These are phyloP conservation scores for Plasmodium gallinaceum DNA, from an alignment of 169 alveolate genomes.

Conservation along the genomic window DNA sequence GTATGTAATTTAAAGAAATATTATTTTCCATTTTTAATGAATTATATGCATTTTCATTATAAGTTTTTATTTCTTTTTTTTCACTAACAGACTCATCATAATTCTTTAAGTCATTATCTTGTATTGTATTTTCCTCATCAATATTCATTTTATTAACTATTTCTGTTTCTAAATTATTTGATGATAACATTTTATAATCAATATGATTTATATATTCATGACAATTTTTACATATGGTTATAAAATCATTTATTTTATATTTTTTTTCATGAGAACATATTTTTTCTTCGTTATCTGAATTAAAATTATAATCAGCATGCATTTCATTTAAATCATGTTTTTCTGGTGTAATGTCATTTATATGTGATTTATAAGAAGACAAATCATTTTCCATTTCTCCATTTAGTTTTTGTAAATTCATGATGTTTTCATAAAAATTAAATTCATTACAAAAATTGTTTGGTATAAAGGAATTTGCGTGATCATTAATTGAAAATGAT, in stretches of 20 bases:
- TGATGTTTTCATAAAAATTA: slow-evolving; percentile 30
- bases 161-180: slow-evolving; percentile 17
- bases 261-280: slow-evolving; percentile 45
- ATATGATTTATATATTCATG: slow-evolving; percentile 60
- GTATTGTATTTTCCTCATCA: slow-evolving; percentile 27
- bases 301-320: slow-evolving; percentile 37
- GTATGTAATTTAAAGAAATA: neutral
- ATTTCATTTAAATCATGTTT: slow-evolving; percentile 43
- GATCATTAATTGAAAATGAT: slow-evolving; percentile 4
- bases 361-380: slow-evolving; percentile 30
- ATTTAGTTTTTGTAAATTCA: slow-evolving; percentile 25
- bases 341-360: slow-evolving; percentile 35
- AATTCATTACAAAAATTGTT: slow-evolving; percentile 38
- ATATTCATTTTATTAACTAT: slow-evolving; percentile 14
- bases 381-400: slow-evolving; percentile 16
- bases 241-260: slow-evolving; percentile 64
- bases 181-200: slow-evolving; percentile 47
- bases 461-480: neutral
- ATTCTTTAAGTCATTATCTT: slow-evolving; percentile 20
- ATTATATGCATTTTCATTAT: slow-evolving; percentile 19
- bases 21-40: slow-evolving; percentile 20
- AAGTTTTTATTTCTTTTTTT: slow-evolving; percentile 20
- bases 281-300: slow-evolving; percentile 73
- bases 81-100: slow-evolving; percentile 19
- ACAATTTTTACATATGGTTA: slow-evolving; percentile 65